Conservation (phyloP, 495 filamentous ascomycete genomes). For the Podospora conica region DNA sequence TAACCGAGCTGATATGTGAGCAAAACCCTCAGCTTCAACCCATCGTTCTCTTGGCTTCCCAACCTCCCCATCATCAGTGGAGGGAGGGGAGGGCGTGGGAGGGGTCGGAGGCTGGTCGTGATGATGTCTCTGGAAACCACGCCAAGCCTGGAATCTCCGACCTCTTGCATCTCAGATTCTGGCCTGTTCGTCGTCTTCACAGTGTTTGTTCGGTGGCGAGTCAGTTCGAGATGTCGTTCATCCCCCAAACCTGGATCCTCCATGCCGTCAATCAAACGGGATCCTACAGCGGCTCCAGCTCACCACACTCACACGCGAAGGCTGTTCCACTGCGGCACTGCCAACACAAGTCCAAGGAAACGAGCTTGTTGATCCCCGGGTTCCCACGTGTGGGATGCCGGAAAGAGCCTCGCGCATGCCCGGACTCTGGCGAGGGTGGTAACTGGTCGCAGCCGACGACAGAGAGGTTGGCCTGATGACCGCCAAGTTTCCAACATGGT, state of each 20-base stretch:
- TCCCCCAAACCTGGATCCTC: neutral
- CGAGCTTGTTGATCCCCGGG: conserved; percentile 5
- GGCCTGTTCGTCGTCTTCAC: neutral
- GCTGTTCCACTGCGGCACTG: too few relatives aligned
- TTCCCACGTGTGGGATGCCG: conserved; percentile 7
- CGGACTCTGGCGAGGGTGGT: neutral
- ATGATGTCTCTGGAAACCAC: neutral
- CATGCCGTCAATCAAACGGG: neutral
- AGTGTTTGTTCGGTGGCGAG: neutral
- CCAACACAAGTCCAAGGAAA: too few relatives aligned
- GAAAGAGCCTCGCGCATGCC: neutral
- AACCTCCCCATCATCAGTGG: neutral
- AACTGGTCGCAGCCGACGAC: neutral
- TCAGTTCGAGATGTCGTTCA: neutral
- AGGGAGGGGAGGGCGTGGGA: neutral
- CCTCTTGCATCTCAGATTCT: neutral
- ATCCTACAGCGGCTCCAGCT: neutral
- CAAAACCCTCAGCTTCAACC: neutral
- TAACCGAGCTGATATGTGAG: neutral
- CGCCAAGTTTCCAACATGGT: neutral
- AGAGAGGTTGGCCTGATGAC: neutral
- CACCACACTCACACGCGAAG: neutral
- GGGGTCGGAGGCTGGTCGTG: neutral
- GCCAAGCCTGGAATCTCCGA: neutral
- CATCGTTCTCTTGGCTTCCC: neutral